These are phyloP conservation scores for Sclerotinia sclerotiorum DNA, from an alignment of 2,329 filamentous ascomycete species.

Conservation along the genomic window DNA sequence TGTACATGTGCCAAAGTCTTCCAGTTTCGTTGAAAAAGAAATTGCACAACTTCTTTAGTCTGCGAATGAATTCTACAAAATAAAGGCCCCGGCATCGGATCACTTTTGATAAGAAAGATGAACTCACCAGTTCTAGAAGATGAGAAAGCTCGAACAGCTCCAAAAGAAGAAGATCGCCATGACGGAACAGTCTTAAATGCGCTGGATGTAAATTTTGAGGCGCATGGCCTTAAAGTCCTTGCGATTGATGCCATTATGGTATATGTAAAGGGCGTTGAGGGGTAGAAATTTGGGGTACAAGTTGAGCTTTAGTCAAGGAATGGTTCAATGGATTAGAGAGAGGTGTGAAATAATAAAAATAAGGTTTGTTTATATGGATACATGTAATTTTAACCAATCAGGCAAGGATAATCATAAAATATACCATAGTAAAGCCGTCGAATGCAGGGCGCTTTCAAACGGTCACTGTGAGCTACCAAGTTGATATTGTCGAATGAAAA, in stretches of 20 bases:
- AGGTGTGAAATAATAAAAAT: slow-evolving; percentile 8
- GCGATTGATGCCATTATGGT: slow-evolving; percentile 60
- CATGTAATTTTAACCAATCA: neutral
- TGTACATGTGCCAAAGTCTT: neutral
- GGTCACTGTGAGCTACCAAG: neutral
- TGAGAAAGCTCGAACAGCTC: slow-evolving; percentile 48
- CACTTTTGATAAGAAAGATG: slow-evolving; percentile 6
- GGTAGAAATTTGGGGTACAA: neutral
- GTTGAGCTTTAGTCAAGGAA: slow-evolving; percentile 4
- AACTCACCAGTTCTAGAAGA: slow-evolving; percentile 46
- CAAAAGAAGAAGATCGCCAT: slow-evolving; percentile 38
- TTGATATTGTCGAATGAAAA: neutral
- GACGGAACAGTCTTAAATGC: slow-evolving; percentile 30
- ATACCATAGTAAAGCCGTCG: neutral
- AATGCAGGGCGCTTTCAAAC: neutral
- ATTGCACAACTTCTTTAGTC: neutral
- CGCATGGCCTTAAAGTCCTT: slow-evolving; percentile 46
- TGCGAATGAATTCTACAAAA: neutral
- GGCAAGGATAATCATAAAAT: neutral
- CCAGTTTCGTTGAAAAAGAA: neutral
- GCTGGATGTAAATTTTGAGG: slow-evolving; percentile 31
- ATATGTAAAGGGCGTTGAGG: neutral
- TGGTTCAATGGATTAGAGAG: neutral
- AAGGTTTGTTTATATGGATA: neutral
- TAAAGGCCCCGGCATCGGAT: slow-evolving; percentile 9